Base-by-base conservation (phyloP, 139 green algal species). In the Chlorella sp. region DNA sequence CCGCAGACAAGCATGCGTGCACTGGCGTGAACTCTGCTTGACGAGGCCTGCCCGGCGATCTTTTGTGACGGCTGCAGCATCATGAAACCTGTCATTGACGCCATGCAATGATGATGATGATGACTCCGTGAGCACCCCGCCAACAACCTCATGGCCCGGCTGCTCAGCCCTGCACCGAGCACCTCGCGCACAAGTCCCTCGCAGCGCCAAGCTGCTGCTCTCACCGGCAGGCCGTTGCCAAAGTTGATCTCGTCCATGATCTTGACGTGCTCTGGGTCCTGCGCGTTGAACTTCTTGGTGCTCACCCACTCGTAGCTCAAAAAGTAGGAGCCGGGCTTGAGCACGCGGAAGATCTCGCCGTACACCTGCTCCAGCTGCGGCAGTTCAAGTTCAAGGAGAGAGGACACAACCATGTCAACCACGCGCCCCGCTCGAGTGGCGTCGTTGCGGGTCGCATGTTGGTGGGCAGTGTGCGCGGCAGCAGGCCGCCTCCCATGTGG, bases 211-310 rank as follows among this genome's bases (percentile, higher is more conserved):
- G 49, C 49, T 17, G 17, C 49, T 64, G 17, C 64, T 65, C 84
- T 32, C 66, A 91, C 86, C 27, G 95, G 95, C 71, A 99, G 87
- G 6, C 93, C 95, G 74, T 99, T 99, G 73, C 94, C 95, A 74
- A 93, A 94, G 82, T 96, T 95, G 87, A 99, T 99, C 62, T 95
- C 91, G 64, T 98, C 94, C 2, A 97, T 95, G 83, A 96, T 92
- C 2, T 78, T 72, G 24, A 97, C 93, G 76, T 99, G 95, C 35
- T 86, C 75, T 1, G 70, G 32, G 86, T 99, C 97, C 42, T 72
- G 82, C 2, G 80, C 5, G 80, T 99, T 88, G 77, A 88, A 99
- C 49, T 79, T 64, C 26, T 83, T 68, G 20, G 95, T 99, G 31
- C 87, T 89, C 24, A 99, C 91, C 95, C 95, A 99, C 81, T 99